Evolutionary conservation across 306 rosid species (phyloP).

Genomic region (Cyclanthera cordifolia): DNA sequence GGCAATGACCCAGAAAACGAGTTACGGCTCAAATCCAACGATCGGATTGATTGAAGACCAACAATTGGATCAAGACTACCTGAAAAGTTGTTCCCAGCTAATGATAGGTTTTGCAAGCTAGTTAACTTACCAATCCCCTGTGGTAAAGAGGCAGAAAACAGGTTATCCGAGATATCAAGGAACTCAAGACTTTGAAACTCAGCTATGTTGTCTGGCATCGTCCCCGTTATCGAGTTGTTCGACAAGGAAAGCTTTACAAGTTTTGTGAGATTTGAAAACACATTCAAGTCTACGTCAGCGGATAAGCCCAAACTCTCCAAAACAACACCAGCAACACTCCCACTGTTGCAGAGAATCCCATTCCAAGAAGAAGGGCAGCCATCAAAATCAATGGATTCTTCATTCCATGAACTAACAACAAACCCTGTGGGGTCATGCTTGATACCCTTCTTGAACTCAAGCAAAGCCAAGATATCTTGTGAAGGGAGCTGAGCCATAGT

Average conservation of each 20-base stretch:
- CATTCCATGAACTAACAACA: constrained; percentile 89
- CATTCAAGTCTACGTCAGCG: constrained; percentile 61
- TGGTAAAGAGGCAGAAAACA: constrained; percentile 58
- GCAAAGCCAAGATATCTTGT: constrained; percentile 80
- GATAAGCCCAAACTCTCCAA: constrained; percentile 77
- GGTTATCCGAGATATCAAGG: constrained; percentile 70
- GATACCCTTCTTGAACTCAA: constrained; percentile 79
- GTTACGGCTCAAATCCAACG: constrained; percentile 74
- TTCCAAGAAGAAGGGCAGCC: constrained; percentile 99
- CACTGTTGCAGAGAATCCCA: constrained; percentile 81
- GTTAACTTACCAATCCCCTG: constrained; percentile 41
- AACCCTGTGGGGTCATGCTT: constrained; percentile 91
- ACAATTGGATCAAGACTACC: constrained; percentile 65
- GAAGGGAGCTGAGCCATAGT: constrained; percentile 90
- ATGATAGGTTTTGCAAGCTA: constrained; percentile 60
- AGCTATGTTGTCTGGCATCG: constrained; percentile 47
- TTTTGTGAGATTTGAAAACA: constrained; percentile 67
- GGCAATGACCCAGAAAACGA: constrained; percentile 64
- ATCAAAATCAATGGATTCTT: constrained; percentile 88
- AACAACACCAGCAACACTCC: constrained; percentile 88
- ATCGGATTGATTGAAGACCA: constrained; percentile 54
- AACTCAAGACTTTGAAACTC: constrained; percentile 60
- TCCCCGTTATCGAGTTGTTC: constrained; percentile 68
- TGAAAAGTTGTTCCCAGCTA: constrained; percentile 80
- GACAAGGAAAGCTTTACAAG: constrained; percentile 72